Evolutionary conservation across 495 filamentous ascomycete genomes (phyloP), one percentile per base, ranked within the genome.

Genomic region (Penicilliopsis zonata): DNA sequence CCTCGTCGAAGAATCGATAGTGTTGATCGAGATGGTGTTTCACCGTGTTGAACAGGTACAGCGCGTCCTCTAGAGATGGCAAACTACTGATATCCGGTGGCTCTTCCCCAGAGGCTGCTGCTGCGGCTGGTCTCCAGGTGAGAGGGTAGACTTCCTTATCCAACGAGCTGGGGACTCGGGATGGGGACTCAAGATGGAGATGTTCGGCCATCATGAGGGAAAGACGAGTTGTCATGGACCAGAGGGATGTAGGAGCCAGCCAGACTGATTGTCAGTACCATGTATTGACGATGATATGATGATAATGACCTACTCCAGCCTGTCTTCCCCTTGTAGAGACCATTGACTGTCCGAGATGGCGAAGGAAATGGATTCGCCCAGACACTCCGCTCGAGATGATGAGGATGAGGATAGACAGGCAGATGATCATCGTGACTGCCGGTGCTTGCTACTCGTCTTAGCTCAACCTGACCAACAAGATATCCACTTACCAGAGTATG

Each of bases 1-100:
- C 41, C 18, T 63, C 56, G 21, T 60, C 50, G n/a, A 63, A 54
- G 14, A 63, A 48, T 9, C 49, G 42, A 34, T 54, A 59, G 4
- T 40, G 18, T 18, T 52, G 52, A 18, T 43, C 50, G 12, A 57
- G 50, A 26, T 63, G 56, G 35, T 50, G 51, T 24, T 53, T 52
- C 13, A 59, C 54, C 0, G 46, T 54, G 25, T 59, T 44, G 36
- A 59, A 52, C 2, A 57, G 36, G 40, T 52, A 55, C 2, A 56
- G 35, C 18, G 58, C 50, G 34, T 56, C 39, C 35, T 59, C 54
- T 8, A 49, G 32, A 1, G 55, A 53, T 0, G 58, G 58, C 6
- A 62, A 33, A 4, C 46, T 41, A 29, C 31, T 48, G 9, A 42
- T 45, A 26, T 57, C 53, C 1, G 43, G 43, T 2, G 33, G 40